Conservation (phyloP, 768 basidiomycete genomes). For the Agaricus subrufescens region DNA sequence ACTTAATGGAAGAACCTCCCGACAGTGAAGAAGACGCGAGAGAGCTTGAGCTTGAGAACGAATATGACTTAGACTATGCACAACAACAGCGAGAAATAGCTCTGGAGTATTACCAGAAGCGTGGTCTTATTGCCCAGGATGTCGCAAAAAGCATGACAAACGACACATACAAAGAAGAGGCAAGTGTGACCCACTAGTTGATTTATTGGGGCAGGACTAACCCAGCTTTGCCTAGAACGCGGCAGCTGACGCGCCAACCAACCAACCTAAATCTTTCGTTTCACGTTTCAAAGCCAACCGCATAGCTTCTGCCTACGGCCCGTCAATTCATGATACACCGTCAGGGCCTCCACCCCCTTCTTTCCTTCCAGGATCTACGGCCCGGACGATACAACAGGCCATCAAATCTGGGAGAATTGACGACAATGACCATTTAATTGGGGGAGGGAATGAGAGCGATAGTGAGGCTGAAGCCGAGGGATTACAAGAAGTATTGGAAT, state of each 20-base stretch:
- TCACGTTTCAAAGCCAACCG: slow-evolving; percentile 66
- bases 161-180: slow-evolving; percentile 38
- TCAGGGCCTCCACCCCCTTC: slow-evolving; percentile 36
- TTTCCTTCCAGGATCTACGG: slow-evolving; percentile 38
- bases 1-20: slow-evolving; percentile 10
- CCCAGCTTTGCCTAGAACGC: slow-evolving; percentile 28
- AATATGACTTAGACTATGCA: slow-evolving; percentile 55
- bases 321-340: slow-evolving; percentile 24
- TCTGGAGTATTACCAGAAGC: slow-evolving; percentile 63
- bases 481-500: slow-evolving; percentile 45
- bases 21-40: slow-evolving; percentile 22
- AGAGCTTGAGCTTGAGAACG: slow-evolving; percentile 40
- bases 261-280: slow-evolving; percentile 42
- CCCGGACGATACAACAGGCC: slow-evolving; percentile 45
- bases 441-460: slow-evolving; percentile 48
- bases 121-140: slow-evolving; percentile 49
- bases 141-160: slow-evolving; percentile 47
- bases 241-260: slow-evolving; percentile 33
- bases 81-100: slow-evolving; percentile 73
- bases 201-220: slow-evolving; percentile 4
- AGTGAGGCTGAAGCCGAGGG: slow-evolving; percentile 51
- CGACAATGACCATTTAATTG: slow-evolving; percentile 40
- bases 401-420: slow-evolving; percentile 57
- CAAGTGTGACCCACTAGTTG: slow-evolving; percentile 26
- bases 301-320: slow-evolving; percentile 43